Conservation (phyloP, 2,329 filamentous ascomycete genomes). For the Aspergillaceae sp. region DNA sequence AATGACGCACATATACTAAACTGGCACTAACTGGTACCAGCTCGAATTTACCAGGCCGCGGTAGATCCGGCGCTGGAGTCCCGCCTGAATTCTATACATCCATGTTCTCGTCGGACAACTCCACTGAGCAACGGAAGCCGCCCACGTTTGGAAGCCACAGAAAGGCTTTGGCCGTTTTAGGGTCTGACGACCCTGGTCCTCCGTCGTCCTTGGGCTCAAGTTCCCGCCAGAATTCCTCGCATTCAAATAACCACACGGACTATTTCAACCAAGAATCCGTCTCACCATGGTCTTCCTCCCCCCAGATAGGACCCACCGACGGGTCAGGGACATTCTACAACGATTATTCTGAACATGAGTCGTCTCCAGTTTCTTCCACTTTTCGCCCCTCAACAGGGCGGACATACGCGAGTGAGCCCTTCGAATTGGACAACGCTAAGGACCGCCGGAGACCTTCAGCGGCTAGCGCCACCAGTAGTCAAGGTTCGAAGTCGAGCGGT, state of each 20-base stretch:
- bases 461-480: conserved; percentile 81
- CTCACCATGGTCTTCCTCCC: conserved; percentile 23
- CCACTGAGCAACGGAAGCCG: conserved; percentile 28
- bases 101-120: conserved; percentile 30
- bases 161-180: conserved; percentile 26
- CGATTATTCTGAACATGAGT: conserved; percentile 31
- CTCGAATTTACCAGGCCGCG: conserved; percentile 13
- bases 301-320: conserved; percentile 18
- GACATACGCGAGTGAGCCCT: conserved; percentile 50
- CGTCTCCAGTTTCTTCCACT: conserved; percentile 58
- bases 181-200: conserved; percentile 18
- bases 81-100: conserved; percentile 23
- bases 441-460: conserved; percentile 79
- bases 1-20: background rate
- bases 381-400: conserved; percentile 52
- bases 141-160: conserved; percentile 26
- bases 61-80: conserved; percentile 8
- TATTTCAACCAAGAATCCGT: conserved; percentile 19
- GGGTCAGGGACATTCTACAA: conserved; percentile 30
- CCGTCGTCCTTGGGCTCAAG: conserved; percentile 14
- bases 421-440: conserved; percentile 52
- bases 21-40: conserved; percentile 13
- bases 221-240: conserved; percentile 15
- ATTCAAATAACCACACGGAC: conserved; percentile 10
- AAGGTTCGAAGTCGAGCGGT: conserved; percentile 66